Evolutionary conservation across 2,329 filamentous ascomycete genomes (phyloP).

Genomic region (Arthroderma uncinatum): DNA sequence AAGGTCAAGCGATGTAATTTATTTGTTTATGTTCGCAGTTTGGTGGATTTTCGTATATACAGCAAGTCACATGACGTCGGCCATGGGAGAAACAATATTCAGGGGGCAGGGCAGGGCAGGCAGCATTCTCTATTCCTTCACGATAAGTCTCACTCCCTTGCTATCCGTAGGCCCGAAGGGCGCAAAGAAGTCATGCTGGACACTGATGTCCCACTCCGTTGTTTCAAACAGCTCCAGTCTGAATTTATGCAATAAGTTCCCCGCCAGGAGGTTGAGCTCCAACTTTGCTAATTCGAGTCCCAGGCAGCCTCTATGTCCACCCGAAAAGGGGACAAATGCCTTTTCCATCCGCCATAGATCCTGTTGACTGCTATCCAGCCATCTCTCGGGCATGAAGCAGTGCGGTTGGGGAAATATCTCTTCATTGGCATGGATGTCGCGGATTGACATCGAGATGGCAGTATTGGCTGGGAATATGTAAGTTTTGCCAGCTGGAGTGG

Average conservation of each 20-base stretch:
- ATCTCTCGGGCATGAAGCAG: neutral
- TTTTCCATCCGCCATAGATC: neutral
- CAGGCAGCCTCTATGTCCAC: neutral
- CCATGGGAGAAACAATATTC: neutral
- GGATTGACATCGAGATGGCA: neutral
- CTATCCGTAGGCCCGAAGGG: slow-evolving; percentile 17
- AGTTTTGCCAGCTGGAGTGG: neutral
- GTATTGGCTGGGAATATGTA: slow-evolving; percentile 8
- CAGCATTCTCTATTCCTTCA: slow-evolving; percentile 3
- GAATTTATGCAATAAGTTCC: slow-evolving; percentile 16
- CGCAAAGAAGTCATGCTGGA: slow-evolving; percentile 19
- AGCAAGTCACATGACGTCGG: neutral
- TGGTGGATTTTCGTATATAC: neutral
- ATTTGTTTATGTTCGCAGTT: neutral
- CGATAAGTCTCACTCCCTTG: slow-evolving; percentile 18
- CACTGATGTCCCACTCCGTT: slow-evolving; percentile 14
- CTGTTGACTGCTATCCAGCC: neutral
- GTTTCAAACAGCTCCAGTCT: slow-evolving; percentile 20
- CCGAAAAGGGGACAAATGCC: slow-evolving; percentile 3
- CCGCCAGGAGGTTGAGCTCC: neutral
- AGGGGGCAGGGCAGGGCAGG: neutral
- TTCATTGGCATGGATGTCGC: neutral
- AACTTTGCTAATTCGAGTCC: neutral
- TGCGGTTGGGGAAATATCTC: neutral
- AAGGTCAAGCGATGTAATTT: neutral